Evolutionary conservation across 2,329 filamentous ascomycete species (phyloP), one percentile per base, ranked within the genome.

Genomic region (Colletotrichum lentis): DNA sequence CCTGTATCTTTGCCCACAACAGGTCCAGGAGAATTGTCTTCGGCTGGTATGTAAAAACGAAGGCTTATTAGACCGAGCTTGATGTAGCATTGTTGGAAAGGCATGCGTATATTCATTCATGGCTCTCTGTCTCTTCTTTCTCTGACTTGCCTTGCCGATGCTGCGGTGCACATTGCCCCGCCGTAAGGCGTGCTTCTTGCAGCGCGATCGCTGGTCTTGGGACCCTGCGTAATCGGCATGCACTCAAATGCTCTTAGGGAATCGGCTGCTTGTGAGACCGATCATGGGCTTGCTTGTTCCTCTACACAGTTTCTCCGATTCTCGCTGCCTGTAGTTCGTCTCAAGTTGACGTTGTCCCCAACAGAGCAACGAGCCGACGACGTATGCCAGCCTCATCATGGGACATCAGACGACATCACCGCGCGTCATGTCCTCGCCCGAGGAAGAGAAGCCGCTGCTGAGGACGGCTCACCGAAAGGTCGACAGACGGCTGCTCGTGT

Each of bases 401-500:
- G 20, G 31, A 39, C n/a, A 12, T 44, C 54, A 8, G 35, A 12
- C 39, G n/a, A 22, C 18, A 3, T 12, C 54, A 24, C 39, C 10
- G 1, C 37, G 27, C 6, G 24, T 3, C 0, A 12, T 18, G 1
- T 16, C 53, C 52, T 35, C 46, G 14, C 24, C 50, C 2, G 59
- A 52, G 6, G 50, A 57, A 2, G 59, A 58, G 12, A 70, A 59
- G 22, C 53, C 57, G 6, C 5, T 55, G 3, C 62, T 73, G 5
- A 71, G 69, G 39, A 46, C 22, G 5, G 70, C 72, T 5, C 72
- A 72, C 64, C 67, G 56, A 24, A 75, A 74, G 47, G 52, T 74
- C 18, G 73, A 75, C 59, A 69, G 63, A n/a, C 63, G 71, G 14
- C 69, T 75, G 1, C 62, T 75, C 6, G 31, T 73, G 3, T 74